Conservation (phyloP, 2,329 filamentous ascomycete species). For the Fusarium chlamydosporum region DNA sequence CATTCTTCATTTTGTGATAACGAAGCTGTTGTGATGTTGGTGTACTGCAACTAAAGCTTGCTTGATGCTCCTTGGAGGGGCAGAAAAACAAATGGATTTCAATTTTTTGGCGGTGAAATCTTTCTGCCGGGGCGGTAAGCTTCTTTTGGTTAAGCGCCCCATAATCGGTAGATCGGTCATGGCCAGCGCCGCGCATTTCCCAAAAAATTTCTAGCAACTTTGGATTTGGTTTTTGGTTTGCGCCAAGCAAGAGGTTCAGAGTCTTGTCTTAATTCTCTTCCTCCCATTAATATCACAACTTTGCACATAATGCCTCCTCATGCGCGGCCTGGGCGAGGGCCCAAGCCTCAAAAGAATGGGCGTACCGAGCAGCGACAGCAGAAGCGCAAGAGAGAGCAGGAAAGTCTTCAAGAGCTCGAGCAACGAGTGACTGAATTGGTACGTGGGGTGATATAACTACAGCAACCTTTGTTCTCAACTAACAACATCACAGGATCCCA, state of each 20-base stretch:
- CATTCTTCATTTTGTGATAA: conserved; percentile 51
- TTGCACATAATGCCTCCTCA: conserved; percentile 45
- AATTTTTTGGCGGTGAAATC: conserved; percentile 54
- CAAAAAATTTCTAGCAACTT: conserved; percentile 50
- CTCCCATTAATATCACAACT: neutral
- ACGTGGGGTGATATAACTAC: conserved; percentile 7
- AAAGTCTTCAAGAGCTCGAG: conserved; percentile 55
- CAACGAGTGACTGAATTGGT: conserved; percentile 55
- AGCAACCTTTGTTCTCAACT: conserved; percentile 4
- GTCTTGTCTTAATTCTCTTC: conserved; percentile 11
- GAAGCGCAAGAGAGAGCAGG: conserved; percentile 58
- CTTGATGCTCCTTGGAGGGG: conserved; percentile 50
- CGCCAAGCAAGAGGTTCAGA: conserved; percentile 31
- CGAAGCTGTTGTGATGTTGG: conserved; percentile 17
- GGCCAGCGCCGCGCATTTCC: conserved; percentile 41
- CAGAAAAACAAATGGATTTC: conserved; percentile 44
- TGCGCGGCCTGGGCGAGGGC: conserved; percentile 45
- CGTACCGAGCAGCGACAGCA: conserved; percentile 55
- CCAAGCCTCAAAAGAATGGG: conserved; percentile 50
- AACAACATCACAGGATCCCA: conserved; percentile 67
- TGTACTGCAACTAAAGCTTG: conserved; percentile 28
- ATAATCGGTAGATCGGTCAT: conserved; percentile 42
- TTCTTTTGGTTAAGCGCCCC: neutral
- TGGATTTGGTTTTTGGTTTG: conserved; percentile 23
- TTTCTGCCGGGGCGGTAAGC: conserved; percentile 51